These are phyloP conservation scores for Saccharomyces eubayanus DNA, from an alignment of 805 yeast species.

Conservation along the genomic window DNA sequence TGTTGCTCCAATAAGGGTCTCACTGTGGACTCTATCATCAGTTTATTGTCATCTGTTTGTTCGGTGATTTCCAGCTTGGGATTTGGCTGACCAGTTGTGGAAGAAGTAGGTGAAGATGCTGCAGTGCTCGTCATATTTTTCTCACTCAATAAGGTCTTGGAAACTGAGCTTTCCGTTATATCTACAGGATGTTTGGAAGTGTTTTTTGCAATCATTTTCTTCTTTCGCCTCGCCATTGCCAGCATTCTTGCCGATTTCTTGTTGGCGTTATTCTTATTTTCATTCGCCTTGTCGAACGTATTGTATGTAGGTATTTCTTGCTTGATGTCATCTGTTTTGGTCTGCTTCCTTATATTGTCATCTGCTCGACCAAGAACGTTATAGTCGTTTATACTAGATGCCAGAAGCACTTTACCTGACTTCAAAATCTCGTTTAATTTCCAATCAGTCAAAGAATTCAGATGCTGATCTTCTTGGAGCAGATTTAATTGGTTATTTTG, in stretches of 20 bases:
- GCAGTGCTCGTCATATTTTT: conserved; percentile 20
- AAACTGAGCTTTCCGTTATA: conserved; percentile 61
- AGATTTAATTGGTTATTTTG: conserved; percentile 16
- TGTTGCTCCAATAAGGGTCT: conserved; percentile 65
- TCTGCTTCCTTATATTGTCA: conserved; percentile 9
- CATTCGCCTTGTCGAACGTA: conserved; percentile 6
- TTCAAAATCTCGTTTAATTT: conserved; percentile 24
- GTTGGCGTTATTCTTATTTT: conserved; percentile 9
- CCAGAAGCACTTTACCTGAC: conserved; percentile 22
- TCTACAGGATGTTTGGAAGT: conserved; percentile 50
- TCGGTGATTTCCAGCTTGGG: conserved; percentile 58
- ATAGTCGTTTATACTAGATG: conserved; percentile 20
- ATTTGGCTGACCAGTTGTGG: conserved; percentile 18
- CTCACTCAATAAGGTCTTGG: conserved; percentile 33
- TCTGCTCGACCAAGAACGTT: conserved; percentile 5
- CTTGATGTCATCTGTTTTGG: conserved; percentile 8
- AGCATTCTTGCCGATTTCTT: conserved; percentile 66
- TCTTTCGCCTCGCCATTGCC: conserved; percentile 90
- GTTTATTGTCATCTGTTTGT: conserved; percentile 69
- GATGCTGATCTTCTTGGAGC: conserved; percentile 18
- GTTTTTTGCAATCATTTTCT: conserved; percentile 59
- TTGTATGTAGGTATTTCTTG: conserved; percentile 3
- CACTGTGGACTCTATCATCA: conserved; percentile 75
- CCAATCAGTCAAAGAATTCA: conserved; percentile 21
- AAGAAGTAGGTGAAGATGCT: conserved; percentile 12